Evolutionary conservation across 23 red algal species (phyloP), one percentile per base, ranked within the genome.

Genomic region (Gracilaria caudata): DNA sequence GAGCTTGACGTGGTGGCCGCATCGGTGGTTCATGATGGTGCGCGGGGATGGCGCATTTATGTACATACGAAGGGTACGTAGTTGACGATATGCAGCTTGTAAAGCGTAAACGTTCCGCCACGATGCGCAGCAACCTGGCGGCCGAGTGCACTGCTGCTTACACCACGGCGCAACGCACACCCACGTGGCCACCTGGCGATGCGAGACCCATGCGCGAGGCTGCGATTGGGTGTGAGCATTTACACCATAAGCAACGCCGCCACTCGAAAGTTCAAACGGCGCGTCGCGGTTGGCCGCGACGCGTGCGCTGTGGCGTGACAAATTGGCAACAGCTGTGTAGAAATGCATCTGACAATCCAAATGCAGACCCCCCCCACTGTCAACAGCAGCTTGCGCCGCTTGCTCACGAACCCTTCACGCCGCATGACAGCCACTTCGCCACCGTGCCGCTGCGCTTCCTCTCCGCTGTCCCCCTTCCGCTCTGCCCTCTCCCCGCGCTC

Each of bases 401-500:
- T 71, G 34, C 65, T 41, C 65, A 36, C 65, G 4, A 71, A 36
- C 57, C 57, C 57, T 60, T 28, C 53, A 56, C 53, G 4, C 3
- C 57, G 57, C 57, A 60, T 60, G 57, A 60, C 57, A 60, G 23
- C 57, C 57, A 29, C 57, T 29, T 60, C 25, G 57, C 57, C 57
- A 60, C 21, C 57, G 13, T 13, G 45, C 45, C 19, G 23, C 57
- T 60, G 57, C 57, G 57, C 57, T 23, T 71, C 20, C 40, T 34
- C 65, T 21, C 65, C 17, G 4, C 29, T 7, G 34, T 41, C 32
- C 26, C 65, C 35, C 65, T 41, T 7, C 32, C 35, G 7, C 34
- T 8, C 65, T 34, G 2, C 65, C 4, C 65, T 34, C 37, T 61
- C 57, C 57, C 57, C 57, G n/a, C 57, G 7, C 57, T 61, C 26